These are phyloP conservation scores for Salicornia ramosissima DNA, from an alignment of 148 eudicot species.

Conservation along the genomic window DNA sequence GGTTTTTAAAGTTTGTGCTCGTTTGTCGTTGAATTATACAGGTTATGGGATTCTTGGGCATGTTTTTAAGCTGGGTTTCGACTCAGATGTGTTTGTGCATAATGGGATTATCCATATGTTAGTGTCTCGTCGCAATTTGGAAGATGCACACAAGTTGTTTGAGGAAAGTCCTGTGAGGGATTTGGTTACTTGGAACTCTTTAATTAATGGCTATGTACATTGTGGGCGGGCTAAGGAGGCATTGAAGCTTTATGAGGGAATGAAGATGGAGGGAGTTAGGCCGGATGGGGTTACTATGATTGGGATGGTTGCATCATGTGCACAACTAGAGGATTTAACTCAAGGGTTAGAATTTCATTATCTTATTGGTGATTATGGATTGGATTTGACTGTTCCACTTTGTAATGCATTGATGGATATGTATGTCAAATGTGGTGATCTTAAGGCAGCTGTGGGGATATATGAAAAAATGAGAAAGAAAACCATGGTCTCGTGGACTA, in stretches of 20 bases:
- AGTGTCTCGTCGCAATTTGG: slow-evolving; percentile 38
- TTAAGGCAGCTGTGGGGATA: slow-evolving; percentile 34
- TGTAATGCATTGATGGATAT: slow-evolving; percentile 56
- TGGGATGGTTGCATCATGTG: slow-evolving; percentile 47
- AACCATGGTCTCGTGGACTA: slow-evolving; percentile 57
- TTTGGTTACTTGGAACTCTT: slow-evolving; percentile 57
- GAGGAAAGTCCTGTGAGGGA: slow-evolving; percentile 57
- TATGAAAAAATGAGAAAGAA: slow-evolving; percentile 44
- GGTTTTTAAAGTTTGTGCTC: slow-evolving; percentile 44
- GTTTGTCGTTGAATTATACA: slow-evolving; percentile 21
- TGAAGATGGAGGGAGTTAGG: slow-evolving; percentile 35
- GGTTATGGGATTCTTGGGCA: slow-evolving; percentile 49
- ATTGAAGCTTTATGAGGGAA: slow-evolving; percentile 38
- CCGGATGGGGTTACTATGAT: slow-evolving; percentile 63
- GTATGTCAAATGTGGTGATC: slow-evolving; percentile 57
- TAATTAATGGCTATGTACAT: slow-evolving; percentile 55
- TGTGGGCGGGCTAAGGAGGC: slow-evolving; percentile 39
- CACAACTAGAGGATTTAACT: slow-evolving; percentile 40
- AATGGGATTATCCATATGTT: slow-evolving; percentile 53
- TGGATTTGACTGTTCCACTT: slow-evolving; percentile 39
- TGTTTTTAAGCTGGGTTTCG: slow-evolving; percentile 50
- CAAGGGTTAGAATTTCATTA: slow-evolving; percentile 43
- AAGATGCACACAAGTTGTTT: slow-evolving; percentile 45
- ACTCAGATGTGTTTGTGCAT: slow-evolving; percentile 40
- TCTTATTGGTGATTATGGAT: slow-evolving; percentile 24